phyloP scores from a whole-genome alignment of 2,329 filamentous ascomycete species.

The Botrytis elliptica region DNA sequence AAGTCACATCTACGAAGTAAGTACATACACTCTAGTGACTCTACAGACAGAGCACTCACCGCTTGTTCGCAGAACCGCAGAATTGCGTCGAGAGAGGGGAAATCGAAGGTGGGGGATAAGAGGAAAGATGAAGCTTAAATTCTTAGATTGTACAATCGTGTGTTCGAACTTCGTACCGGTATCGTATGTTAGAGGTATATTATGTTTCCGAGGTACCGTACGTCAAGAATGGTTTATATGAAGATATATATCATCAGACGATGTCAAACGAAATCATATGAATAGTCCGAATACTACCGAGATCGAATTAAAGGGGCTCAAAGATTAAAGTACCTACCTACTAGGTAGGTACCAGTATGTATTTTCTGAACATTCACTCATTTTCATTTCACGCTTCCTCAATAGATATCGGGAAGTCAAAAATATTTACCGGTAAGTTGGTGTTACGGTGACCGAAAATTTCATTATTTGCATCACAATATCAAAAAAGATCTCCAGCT shows the following conservation, averaged over 20 bases:
- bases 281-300: conserved; percentile 5
- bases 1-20: conserved; percentile 6
- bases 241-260: not conserved
- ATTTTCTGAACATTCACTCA: not conserved
- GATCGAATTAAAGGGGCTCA: conserved; percentile 14
- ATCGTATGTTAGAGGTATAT: not conserved
- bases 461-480: conserved; percentile 6
- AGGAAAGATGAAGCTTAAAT: not conserved
- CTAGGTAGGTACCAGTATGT: not conserved
- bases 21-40: too few species aligned
- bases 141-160: not conserved
- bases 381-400: conserved; percentile 8
- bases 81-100: not conserved
- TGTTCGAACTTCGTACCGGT: not conserved
- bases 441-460: conserved; percentile 19
- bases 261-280: not conserved
- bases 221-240: not conserved
- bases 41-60: not conserved
- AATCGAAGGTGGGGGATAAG: conserved; percentile 14
- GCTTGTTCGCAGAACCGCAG: conserved; percentile 19
- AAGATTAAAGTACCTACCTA: not conserved
- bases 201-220: not conserved
- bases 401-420: not conserved
- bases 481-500: not conserved
- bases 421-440: conserved; percentile 12